Base-by-base conservation (phyloP, 31 red algal species). In the Endocladia muricata region DNA sequence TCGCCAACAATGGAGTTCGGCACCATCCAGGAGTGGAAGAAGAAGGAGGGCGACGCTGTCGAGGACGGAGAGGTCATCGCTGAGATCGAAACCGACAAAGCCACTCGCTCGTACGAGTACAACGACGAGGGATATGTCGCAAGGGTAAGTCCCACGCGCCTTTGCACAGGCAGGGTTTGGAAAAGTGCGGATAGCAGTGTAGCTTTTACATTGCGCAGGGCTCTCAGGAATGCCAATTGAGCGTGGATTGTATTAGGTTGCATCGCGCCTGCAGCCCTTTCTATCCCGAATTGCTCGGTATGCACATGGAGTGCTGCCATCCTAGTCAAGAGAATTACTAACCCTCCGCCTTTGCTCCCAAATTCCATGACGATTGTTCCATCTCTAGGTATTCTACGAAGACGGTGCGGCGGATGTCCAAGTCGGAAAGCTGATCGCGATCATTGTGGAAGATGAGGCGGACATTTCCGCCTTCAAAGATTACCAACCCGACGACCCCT, bases 61-160 rank as follows among this genome's bases (percentile, higher is more conserved):
- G 86, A 87, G 56, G 84, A 60, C 5, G 92, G 92, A 49, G 96
- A 99, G 34, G 89, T 95, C 34, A 70, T 99, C 56, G 92, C 92
- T 28, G 96, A 99, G 75, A 93, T 99, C 70, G 92, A 95, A 66
- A 99, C 96, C 3, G 96, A 99, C 41, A 99, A 99, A 83, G 92
- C 96, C 19, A 88, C 88, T 3, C 74, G 85, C 61, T 85, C 85
- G 59, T 84, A 91, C 70, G 87, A 94, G 39, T 84, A 77, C 56
- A 81, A 88, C 64, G 96, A 98, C 40, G 91, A 92, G 29, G 96
- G 96, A n/a, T 88, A 82, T 44, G 57, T 97, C 57, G 94, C 94
- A 33, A 97, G 87, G 86, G 91, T 94, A 73, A 37, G 86, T 78
- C n/a, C 22, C n/a, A n/a, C n/a, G n/a, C n/a, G n/a, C n/a, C n/a